A percentile compares a stretch with the other conserved stretches of the same genome.
phyloP scores from a whole-genome alignment of 1,284 basidiomycete species.

The Moesziomyces antarcticus region DNA sequence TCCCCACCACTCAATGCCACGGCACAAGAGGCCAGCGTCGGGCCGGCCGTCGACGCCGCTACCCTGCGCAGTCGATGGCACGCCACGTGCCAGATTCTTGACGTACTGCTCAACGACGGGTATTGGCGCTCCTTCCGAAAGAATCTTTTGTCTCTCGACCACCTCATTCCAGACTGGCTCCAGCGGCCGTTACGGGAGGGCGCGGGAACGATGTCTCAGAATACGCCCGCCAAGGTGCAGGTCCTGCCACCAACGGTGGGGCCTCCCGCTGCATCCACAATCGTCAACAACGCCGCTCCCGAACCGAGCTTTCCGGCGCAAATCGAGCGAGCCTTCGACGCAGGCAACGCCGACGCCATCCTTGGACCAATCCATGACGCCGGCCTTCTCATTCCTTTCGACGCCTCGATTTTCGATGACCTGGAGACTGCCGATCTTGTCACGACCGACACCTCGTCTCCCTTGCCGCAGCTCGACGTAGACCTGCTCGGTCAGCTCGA shows the following conservation, averaged over 20 bases:
- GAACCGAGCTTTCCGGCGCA: not conserved
- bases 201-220: not conserved
- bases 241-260: not conserved
- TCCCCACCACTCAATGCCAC: not conserved
- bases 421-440: slow-evolving; percentile 13
- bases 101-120: slow-evolving; percentile 43
- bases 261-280: not conserved
- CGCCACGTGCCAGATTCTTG: slow-evolving; percentile 31
- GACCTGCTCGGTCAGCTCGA: slow-evolving; percentile 41
- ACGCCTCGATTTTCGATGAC: slow-evolving; percentile 16
- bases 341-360: not conserved
- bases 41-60: slow-evolving; percentile 5
- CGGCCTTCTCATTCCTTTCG: slow-evolving; percentile 13
- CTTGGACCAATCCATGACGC: slow-evolving; percentile 1
- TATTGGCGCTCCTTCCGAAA: slow-evolving; percentile 45
- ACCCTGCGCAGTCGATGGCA: slow-evolving; percentile 32
- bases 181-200: slow-evolving; percentile 20
- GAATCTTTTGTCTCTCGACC: slow-evolving; percentile 26
- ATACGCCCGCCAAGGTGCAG: not conserved
- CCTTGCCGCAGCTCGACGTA: slow-evolving; percentile 30
- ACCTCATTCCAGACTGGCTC: slow-evolving; percentile 37
- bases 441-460: slow-evolving; percentile 5
- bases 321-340: slow-evolving; percentile 4
- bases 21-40: not conserved
- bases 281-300: not conserved